phyloP scores from a whole-genome alignment of 139 green algal genomes.

The Chlamydomonas incerta region DNA sequence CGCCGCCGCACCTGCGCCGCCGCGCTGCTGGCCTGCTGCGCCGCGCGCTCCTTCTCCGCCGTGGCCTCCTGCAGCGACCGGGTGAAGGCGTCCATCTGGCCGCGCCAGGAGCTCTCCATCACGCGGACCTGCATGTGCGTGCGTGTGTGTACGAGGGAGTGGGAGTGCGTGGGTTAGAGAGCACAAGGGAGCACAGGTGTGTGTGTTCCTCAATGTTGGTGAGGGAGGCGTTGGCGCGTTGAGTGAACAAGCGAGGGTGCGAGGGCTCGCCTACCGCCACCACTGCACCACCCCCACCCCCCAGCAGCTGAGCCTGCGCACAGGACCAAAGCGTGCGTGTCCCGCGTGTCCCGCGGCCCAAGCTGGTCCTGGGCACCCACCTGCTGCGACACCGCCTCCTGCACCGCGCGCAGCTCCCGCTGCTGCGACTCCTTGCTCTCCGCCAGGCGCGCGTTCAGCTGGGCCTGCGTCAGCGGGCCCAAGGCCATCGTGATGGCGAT shows the following conservation, averaged over 20 bases:
- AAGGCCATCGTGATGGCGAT: no score
- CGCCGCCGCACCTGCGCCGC: conserved; percentile 30
- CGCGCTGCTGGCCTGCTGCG: not conserved
- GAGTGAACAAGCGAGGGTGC: no score
- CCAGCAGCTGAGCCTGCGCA: no score
- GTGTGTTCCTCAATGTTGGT: no score
- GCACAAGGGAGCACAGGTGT: no score
- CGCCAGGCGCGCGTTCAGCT: not conserved
- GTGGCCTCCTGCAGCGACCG: conserved; percentile 20
- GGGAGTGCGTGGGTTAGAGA: not conserved
- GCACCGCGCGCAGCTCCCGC: not conserved
- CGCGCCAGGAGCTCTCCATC: conserved; percentile 39
- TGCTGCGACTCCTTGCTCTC: not conserved
- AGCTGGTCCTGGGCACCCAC: not conserved
- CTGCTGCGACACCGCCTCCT: not conserved
- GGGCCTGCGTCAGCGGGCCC: no score
- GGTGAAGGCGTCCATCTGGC: conserved; percentile 31
- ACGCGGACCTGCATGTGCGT: conserved; percentile 31
- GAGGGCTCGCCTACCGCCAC: no score
- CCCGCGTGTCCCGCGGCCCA: no score
- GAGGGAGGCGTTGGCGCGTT: no score
- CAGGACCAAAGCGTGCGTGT: no score
- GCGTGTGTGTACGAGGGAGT: no score
- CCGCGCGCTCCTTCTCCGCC: conserved; percentile 26
- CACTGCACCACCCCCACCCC: no score